These are phyloP conservation scores for Fagus sylvatica DNA, from an alignment of 306 rosid species.

Conservation along the genomic window DNA sequence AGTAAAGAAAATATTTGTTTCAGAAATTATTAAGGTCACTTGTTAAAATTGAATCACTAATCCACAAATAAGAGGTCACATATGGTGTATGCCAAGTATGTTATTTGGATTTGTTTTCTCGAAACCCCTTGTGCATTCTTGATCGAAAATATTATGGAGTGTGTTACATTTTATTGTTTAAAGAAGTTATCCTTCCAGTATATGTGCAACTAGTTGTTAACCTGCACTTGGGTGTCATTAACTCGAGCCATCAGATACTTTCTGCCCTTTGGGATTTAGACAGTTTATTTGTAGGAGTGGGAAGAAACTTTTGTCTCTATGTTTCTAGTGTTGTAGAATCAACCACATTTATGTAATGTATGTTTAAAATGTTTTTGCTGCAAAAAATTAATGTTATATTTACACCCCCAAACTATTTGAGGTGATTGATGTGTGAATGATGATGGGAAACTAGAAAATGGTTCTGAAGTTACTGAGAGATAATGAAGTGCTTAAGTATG, in stretches of 20 bases:
- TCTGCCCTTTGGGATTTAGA: background rate
- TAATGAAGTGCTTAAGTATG: background rate
- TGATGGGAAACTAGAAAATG: background rate
- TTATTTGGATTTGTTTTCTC: constrained; percentile 2
- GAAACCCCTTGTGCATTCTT: background rate
- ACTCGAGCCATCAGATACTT: background rate
- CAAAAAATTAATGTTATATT: background rate
- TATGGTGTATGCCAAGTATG: background rate
- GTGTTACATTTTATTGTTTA: background rate
- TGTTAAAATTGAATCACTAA: constrained; percentile 9
- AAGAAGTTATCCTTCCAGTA: background rate
- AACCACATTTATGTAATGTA: background rate
- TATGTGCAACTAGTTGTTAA: background rate
- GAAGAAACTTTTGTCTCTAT: background rate
- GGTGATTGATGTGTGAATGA: background rate
- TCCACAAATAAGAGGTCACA: background rate
- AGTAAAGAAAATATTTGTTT: constrained; percentile 32
- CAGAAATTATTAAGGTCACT: constrained; percentile 1
- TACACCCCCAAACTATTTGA: background rate
- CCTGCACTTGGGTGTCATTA: background rate
- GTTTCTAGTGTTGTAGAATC: background rate
- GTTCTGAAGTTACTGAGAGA: background rate
- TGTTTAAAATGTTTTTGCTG: background rate
- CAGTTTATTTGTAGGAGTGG: background rate
- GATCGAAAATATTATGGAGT: background rate